Conservation (phyloP, 1,284 basidiomycete genomes). For the Cutaneotrichosporon mucoides region DNA sequence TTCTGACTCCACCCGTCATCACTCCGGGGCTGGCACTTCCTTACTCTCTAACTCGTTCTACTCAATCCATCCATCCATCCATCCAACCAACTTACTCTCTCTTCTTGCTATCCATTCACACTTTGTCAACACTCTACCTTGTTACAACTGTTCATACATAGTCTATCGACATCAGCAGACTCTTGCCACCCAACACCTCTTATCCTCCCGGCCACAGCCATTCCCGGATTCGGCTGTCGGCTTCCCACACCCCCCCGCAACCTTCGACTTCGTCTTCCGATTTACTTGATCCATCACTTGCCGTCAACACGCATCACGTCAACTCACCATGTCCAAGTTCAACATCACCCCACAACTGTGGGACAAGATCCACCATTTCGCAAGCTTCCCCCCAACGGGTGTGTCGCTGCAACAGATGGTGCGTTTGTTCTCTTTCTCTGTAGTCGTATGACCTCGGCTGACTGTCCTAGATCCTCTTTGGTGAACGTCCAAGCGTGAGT, state of each 20-base stretch:
- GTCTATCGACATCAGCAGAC: too few relatives aligned
- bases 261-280: background rate
- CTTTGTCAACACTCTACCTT: too few relatives aligned
- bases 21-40: too few relatives aligned
- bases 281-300: background rate
- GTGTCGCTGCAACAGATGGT: conserved; percentile 86
- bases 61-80: too few relatives aligned
- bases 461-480: conserved; percentile 60
- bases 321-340: conserved; percentile 44
- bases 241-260: background rate
- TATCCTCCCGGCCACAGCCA: background rate
- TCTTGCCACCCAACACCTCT: too few relatives aligned
- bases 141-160: too few relatives aligned
- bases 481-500: conserved; percentile 57
- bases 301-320: background rate
- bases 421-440: background rate
- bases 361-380: conserved; percentile 91
- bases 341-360: conserved; percentile 73
- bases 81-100: too few relatives aligned
- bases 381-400: conserved; percentile 87
- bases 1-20: too few relatives aligned
- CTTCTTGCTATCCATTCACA: too few relatives aligned
- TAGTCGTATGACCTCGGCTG: background rate
- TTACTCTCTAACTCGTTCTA: too few relatives aligned
- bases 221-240: background rate